Evolutionary conservation across 1,284 basidiomycete species (phyloP), one percentile per base, ranked within the genome.

Genomic region (Ceratobasidium sp.): DNA sequence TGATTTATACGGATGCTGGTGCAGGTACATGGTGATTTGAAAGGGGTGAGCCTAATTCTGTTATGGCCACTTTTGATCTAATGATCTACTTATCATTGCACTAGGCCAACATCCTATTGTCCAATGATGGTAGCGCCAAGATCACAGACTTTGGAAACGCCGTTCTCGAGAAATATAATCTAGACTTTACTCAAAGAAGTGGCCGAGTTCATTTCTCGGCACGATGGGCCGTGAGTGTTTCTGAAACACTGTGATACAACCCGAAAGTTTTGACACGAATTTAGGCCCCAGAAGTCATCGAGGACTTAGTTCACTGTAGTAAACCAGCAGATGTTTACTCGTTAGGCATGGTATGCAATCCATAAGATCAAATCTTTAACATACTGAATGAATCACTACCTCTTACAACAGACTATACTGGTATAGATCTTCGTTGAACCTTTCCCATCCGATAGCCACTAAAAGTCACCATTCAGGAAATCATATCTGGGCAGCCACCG

Each of bases 1-100:
- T 41, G 36, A 41, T 41, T 41, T 5, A 41, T 11, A 41, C 36
- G 11, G 36, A 41, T 17, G 6, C 36, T 4, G 6, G 36, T 15
- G 15, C 31, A 73, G 69, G 54, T 59, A 7, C 69, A 73, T 41
- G 69, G 69, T 15, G 69, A 73, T 59, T 48, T 73, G 57, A 73
- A 73, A 62, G 69, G 69, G 9, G 69, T 73, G 44, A 7, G 36
- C 36, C 15, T 15, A 44, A 6, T 5, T 14, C 6, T 17, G 19
- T 41, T 2, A 4, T 11, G 29, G 2, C 11, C 6, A 4, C 11
- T 11, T 44, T 45, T n/a, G 4, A 24, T 41, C 31, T 11, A 63
- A 44, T 15, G 11, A 48, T 9, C 19, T 1, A 41, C 9, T 9
- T 27, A 36, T 33, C 31, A n/a, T n/a, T 22, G 17, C 31, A 31